Base-by-base conservation (phyloP, 2,329 filamentous ascomycete genomes). In the Arthrinium phaeospermum region DNA sequence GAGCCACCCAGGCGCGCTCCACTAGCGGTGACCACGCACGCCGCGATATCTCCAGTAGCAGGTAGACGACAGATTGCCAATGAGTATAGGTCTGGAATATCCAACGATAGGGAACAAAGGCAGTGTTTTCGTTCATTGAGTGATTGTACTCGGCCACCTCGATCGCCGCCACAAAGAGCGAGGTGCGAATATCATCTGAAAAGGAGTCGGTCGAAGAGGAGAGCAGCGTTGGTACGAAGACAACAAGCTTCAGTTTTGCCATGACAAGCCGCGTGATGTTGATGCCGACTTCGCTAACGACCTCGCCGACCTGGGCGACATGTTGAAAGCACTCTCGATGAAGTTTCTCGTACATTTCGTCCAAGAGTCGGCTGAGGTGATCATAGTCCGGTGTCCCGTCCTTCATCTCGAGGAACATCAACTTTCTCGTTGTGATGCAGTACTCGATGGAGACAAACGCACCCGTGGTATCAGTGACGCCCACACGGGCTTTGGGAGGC, bases 211-310 rank as follows among this genome's bases (percentile, higher is more conserved):
- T 86, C 13, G 87, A 85, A 37, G 87, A 86, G 70, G 91, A 88
- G 45, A 93, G 90, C 77, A 92, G 87, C 8, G n/a, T 4, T 0
- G 93, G 93, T 76, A 96, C 91, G 77, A 96, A 93, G 2, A 94
- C 88, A 73, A 95, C 88, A 47, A 96, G 86, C 83, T 91, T 94
- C 85, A 95, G 90, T 81, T 95, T 96, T 70, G 91, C 91, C 82
- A 95, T 89, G 74, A 95, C 90, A 45, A 96, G 85, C 13, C 92
- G 89, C 3, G 90, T 88, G 34, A 94, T 86, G 41, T 92, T 92
- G 4, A 84, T 73, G 0, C 77, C 76, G 0, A 84, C 81, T 84
- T 85, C 85, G 70, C 82, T 80, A 0, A 74, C 69, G 27, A 84
- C 78, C 69, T 81, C 80, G 0, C 72, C 76, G 1, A 77, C 70